phyloP scores from a whole-genome alignment of 1,284 basidiomycete species.

The Pseudozyma thailandica region DNA sequence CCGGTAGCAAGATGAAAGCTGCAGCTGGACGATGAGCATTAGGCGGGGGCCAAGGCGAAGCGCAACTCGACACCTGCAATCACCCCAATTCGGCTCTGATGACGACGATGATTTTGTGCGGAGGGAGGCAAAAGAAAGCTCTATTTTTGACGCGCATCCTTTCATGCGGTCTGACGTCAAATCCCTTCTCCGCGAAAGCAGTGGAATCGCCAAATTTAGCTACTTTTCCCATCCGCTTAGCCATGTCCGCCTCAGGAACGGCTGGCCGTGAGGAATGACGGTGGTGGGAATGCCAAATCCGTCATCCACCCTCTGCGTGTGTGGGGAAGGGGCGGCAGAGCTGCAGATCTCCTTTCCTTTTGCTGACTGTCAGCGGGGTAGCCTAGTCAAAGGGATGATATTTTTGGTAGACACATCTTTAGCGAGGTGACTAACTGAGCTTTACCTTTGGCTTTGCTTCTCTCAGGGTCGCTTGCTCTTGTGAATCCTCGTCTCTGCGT shows the following conservation, averaged over 20 bases:
- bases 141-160: not conserved
- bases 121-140: not conserved
- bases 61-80: too few relatives aligned
- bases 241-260: not conserved
- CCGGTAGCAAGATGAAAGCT: too few relatives aligned
- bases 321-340: too few relatives aligned
- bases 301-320: too few relatives aligned
- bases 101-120: not conserved
- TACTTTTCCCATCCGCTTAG: not conserved
- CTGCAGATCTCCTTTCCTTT: too few relatives aligned
- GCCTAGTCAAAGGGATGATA: too few relatives aligned
- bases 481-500: too few relatives aligned
- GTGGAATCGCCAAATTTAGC: not conserved
- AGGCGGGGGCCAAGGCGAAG: too few relatives aligned
- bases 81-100: not conserved
- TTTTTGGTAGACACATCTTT: too few relatives aligned
- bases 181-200: not conserved
- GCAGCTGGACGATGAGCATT: too few relatives aligned
- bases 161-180: conserved; percentile 10
- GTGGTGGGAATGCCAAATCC: not conserved
- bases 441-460: too few relatives aligned
- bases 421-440: too few relatives aligned
- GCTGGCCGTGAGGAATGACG: not conserved
- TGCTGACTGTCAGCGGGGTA: not conserved
- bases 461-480: not conserved